Conservation (phyloP, 768 basidiomycete genomes). For the Cantharellus anzutake region DNA sequence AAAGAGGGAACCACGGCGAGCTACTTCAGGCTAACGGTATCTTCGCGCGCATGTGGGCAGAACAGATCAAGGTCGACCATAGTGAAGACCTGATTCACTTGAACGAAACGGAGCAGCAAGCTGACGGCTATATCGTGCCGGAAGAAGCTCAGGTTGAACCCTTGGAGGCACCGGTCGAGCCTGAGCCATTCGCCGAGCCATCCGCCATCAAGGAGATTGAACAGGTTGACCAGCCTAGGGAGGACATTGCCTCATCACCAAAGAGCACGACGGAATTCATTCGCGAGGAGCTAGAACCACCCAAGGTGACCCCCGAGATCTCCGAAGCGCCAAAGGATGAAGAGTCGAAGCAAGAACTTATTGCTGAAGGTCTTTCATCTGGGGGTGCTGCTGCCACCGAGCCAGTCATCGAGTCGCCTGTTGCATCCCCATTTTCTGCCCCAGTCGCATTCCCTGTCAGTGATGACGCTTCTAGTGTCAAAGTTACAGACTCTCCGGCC, state of each 20-base stretch:
- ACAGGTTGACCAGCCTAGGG: not conserved
- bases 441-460: constrained; percentile 18
- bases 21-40: constrained; percentile 49
- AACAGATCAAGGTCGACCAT: constrained; percentile 53
- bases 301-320: not conserved
- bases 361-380: not conserved
- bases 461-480: not conserved
- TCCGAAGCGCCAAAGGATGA: not conserved
- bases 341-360: not conserved
- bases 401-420: constrained; percentile 4
- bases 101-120: not conserved
- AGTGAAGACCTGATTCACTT: constrained; percentile 13
- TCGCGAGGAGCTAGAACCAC: not conserved
- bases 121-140: not conserved
- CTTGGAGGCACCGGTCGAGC: constrained; percentile 4
- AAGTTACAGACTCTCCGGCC: not conserved
- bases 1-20: constrained; percentile 64
- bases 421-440: constrained; percentile 12
- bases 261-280: not conserved
- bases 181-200: constrained; percentile 2
- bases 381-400: constrained; percentile 6
- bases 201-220: not conserved
- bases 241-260: not conserved
- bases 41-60: constrained; percentile 79
- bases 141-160: not conserved